Evolutionary conservation across 805 yeast species (phyloP).

Genomic region (Kodamaea neixiangensis): DNA sequence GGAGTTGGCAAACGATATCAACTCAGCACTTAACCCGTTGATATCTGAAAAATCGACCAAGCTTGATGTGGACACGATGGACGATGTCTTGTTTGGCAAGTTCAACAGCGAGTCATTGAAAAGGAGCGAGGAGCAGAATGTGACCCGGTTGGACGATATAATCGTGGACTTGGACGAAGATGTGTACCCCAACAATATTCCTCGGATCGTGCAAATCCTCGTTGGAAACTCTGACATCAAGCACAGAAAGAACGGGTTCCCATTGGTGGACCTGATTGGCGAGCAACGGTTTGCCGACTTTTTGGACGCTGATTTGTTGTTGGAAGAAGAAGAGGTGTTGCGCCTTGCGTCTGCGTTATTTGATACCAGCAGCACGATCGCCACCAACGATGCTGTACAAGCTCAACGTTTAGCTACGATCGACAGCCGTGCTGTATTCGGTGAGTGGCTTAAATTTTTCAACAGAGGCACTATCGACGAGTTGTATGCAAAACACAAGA

Average conservation of each 20-base stretch:
- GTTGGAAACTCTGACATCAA: conserved; percentile 24
- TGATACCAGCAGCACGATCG: conserved; percentile 21
- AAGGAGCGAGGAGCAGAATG: conserved; percentile 15
- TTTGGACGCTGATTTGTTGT: conserved; percentile 10
- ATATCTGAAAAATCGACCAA: conserved; percentile 14
- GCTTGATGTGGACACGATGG: conserved; percentile 40
- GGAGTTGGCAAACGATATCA: conserved; percentile 49
- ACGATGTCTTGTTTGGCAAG: conserved; percentile 49
- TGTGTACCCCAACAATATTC: conserved; percentile 13
- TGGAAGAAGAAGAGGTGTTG: conserved; percentile 43
- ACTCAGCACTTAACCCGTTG: conserved; percentile 42
- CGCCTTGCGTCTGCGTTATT: conserved; percentile 64
- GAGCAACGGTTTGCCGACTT: conserved; percentile 23
- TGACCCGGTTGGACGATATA: conserved; percentile 5
- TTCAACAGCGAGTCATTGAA: conserved; percentile 27
- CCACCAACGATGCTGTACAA: conserved; percentile 5
- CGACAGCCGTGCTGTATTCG: conserved; percentile 47
- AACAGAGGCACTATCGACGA: conserved; percentile 36
- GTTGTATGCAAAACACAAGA: conserved; percentile 20
- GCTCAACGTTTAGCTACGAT: conserved; percentile 18
- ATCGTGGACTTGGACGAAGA: conserved; percentile 9
- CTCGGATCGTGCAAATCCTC: conserved; percentile 20
- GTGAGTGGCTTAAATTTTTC: conserved; percentile 57
- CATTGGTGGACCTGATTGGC: conserved; percentile 17
- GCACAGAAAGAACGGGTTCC: conserved; percentile 28